phyloP scores from a whole-genome alignment of 1,284 basidiomycete species.

The Agroathelia rolfsii region DNA sequence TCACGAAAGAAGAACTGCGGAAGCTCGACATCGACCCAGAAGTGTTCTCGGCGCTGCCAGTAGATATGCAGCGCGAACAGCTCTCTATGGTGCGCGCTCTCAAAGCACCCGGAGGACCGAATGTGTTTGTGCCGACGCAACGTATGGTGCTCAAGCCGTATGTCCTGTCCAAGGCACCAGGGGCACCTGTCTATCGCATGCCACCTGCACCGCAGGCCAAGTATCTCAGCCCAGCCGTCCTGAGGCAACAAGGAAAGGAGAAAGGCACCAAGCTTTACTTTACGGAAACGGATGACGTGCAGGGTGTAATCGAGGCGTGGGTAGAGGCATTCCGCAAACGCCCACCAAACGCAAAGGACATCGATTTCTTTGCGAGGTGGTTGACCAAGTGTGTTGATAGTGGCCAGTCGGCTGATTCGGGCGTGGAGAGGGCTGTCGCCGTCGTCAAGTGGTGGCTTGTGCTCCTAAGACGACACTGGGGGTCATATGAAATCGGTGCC shows the following conservation, averaged over 20 bases:
- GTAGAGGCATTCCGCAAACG: conserved; percentile 47
- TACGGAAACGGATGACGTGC: conserved; percentile 56
- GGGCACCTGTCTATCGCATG: conserved; percentile 11
- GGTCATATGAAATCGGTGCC: conserved; percentile 40
- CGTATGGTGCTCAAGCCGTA: conserved; percentile 45
- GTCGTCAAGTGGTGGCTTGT: conserved; percentile 76
- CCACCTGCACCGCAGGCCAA: conserved; percentile 44
- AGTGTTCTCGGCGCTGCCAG: conserved; percentile 58
- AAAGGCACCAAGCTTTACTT: conserved; percentile 46
- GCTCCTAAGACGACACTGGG: conserved; percentile 49
- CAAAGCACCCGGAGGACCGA: conserved; percentile 30
- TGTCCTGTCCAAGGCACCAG: conserved; percentile 9
- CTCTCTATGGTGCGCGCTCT: conserved; percentile 44
- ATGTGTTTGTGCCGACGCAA: conserved; percentile 28
- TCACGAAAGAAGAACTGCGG: conserved; percentile 38
- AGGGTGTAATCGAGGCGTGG: conserved; percentile 64
- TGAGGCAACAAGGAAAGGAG: conserved; percentile 44
- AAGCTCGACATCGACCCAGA: conserved; percentile 61
- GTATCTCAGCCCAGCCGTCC: conserved; percentile 32
- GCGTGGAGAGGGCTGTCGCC: conserved; percentile 55
- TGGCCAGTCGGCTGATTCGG: conserved; percentile 39
- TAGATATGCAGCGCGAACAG: conserved; percentile 64
- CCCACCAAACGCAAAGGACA: conserved; percentile 58
- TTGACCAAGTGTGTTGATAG: conserved; percentile 55
- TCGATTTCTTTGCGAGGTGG: conserved; percentile 62